Evolutionary conservation across 192 early-diverging fungal genomes (phyloP).

Genomic region (Lunasporangiospora selenospora): DNA sequence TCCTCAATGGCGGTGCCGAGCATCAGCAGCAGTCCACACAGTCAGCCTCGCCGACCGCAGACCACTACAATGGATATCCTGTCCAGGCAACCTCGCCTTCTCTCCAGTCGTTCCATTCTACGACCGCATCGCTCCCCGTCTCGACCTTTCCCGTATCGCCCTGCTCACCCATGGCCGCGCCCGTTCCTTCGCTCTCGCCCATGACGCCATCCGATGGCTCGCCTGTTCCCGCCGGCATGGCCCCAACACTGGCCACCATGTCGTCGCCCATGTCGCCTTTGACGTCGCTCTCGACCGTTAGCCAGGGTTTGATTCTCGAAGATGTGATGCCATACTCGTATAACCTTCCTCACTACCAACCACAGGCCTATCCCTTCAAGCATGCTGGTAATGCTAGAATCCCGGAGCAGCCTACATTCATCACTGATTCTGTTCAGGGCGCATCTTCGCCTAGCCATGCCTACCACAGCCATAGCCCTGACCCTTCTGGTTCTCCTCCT

Average conservation of each 20-base stretch:
- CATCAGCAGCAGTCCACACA: slow-evolving; percentile 15
- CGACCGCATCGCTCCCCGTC: slow-evolving; percentile 22
- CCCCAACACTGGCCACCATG: slow-evolving; percentile 38
- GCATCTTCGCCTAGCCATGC: slow-evolving; percentile 5
- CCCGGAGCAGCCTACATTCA: slow-evolving; percentile 20
- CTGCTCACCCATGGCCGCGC: slow-evolving; percentile 27
- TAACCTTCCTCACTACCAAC: slow-evolving; percentile 25
- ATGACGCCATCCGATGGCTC: slow-evolving; percentile 15
- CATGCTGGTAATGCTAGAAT: slow-evolving; percentile 47
- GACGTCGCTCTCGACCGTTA: slow-evolving; percentile 32
- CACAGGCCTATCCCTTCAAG: slow-evolving; percentile 40
- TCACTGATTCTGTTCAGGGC: slow-evolving; percentile 7
- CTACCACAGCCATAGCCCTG: slow-evolving; percentile 28
- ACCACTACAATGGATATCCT: slow-evolving; percentile 16
- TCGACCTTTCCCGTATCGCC: slow-evolving; percentile 34
- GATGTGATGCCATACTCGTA: slow-evolving; percentile 42
- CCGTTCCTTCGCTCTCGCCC: slow-evolving; percentile 31
- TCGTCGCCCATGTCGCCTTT: slow-evolving; percentile 36
- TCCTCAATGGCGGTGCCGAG: not conserved
- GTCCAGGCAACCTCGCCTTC: slow-evolving; percentile 13
- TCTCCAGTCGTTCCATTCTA: slow-evolving; percentile 30
- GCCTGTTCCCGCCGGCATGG: slow-evolving; percentile 19
- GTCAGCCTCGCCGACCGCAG: slow-evolving; percentile 1
- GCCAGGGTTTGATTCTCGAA: slow-evolving; percentile 30
- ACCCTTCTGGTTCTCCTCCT: slow-evolving; percentile 30